Conservation (phyloP, 208 protist genomes). For the Tritrichomonas foetus region DNA sequence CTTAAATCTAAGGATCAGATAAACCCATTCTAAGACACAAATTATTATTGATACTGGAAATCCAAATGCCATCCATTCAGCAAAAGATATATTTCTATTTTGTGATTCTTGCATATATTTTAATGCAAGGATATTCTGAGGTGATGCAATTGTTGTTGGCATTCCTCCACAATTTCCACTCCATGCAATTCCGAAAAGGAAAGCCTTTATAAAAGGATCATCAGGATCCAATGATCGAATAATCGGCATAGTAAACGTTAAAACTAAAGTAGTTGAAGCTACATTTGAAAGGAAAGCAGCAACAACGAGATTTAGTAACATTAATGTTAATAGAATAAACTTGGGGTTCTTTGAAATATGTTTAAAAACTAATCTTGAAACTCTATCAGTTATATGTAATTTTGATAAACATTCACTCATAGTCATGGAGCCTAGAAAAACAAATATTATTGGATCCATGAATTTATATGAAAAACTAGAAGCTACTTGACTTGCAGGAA, state of each 20-base stretch:
- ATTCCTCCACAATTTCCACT: constrained; percentile 10
- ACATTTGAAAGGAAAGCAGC: background rate
- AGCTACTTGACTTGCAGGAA: background rate
- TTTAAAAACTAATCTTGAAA: background rate
- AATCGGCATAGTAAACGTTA: constrained; percentile 1
- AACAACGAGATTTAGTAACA: background rate
- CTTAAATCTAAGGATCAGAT: background rate
- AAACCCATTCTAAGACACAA: background rate
- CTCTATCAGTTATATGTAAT: background rate
- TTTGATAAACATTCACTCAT: constrained; percentile 34
- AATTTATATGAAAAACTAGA: background rate
- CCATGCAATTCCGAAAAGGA: constrained; percentile 15
- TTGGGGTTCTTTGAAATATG: background rate
- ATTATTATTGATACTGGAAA: background rate
- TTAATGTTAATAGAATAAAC: background rate
- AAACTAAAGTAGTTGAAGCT: background rate
- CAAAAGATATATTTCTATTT: background rate
- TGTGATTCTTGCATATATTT: background rate
- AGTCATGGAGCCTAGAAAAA: constrained; percentile 6
- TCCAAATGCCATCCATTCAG: background rate
- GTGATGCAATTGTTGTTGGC: constrained; percentile 22
- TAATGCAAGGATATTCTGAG: background rate
- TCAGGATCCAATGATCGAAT: constrained; percentile 19
- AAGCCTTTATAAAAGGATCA: constrained; percentile 29
- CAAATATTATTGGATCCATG: constrained; percentile 37